phyloP scores from a whole-genome alignment of 768 basidiomycete species.

The Phanerochaete sordida region DNA sequence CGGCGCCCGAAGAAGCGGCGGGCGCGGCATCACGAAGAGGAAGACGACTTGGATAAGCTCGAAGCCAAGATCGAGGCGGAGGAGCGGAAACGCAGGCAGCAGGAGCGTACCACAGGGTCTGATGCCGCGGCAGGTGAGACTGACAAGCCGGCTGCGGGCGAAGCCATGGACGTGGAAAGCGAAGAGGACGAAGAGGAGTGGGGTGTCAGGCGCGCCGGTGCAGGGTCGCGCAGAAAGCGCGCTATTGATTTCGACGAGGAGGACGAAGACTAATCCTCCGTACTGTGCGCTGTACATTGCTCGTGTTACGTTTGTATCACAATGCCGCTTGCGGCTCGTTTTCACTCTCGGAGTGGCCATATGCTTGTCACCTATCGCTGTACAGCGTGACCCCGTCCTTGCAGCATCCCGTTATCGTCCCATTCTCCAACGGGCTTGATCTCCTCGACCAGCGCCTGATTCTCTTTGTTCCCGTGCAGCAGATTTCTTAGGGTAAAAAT shows the following conservation, averaged over 20 bases:
- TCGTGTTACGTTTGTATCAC: not conserved
- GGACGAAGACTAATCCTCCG: constrained; percentile 46
- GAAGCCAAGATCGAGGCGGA: constrained; percentile 66
- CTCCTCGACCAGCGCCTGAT: constrained; percentile 74
- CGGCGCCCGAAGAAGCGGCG: constrained; percentile 36
- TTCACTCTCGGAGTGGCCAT: not conserved
- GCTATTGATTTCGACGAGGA: constrained; percentile 61
- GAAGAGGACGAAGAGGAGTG: constrained; percentile 74
- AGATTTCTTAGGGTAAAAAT: constrained; percentile 81
- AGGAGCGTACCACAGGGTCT: constrained; percentile 16
- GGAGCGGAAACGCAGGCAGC: constrained; percentile 42
- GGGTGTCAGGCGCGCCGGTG: constrained; percentile 54
- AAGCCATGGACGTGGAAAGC: constrained; percentile 72
- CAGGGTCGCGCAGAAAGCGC: constrained; percentile 51
- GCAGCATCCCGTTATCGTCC: constrained; percentile 53
- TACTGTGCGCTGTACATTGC: not conserved
- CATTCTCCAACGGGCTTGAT: constrained; percentile 62
- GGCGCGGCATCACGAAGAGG: constrained; percentile 36
- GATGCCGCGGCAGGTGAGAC: constrained; percentile 28
- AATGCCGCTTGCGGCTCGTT: not conserved
- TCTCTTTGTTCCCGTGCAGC: constrained; percentile 71
- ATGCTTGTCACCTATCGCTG: not conserved
- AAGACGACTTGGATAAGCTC: constrained; percentile 67
- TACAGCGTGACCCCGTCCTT: constrained; percentile 24
- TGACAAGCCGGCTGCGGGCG: constrained; percentile 32